Evolutionary conservation across 495 filamentous ascomycete genomes (phyloP).

Genomic region (Cairneyella variabilis): DNA sequence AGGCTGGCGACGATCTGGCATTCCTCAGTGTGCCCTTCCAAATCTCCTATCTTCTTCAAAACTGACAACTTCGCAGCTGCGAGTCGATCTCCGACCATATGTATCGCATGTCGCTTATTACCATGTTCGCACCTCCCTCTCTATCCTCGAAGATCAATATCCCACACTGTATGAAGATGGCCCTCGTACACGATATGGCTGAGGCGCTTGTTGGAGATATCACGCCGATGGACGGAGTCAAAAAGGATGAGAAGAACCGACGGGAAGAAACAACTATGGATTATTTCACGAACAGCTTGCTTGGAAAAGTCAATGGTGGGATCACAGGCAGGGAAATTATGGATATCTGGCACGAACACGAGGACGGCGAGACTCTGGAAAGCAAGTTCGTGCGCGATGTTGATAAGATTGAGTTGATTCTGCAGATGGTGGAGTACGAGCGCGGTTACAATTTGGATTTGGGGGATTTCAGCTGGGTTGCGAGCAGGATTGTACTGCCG

Average conservation of each 20-base stretch:
- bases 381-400: conserved; percentile 90
- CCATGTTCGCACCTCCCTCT: conserved; percentile 79
- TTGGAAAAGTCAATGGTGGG: conserved; percentile 71
- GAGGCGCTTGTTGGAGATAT: conserved; percentile 94
- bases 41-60: neutral
- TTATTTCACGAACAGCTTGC: conserved; percentile 67
- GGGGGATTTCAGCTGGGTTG: conserved; percentile 77
- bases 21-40: conserved; percentile 44
- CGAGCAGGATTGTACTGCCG: conserved; percentile 61
- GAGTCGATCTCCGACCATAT: conserved; percentile 98
- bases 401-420: conserved; percentile 89
- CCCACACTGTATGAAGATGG: conserved; percentile 83
- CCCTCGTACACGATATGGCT: conserved; percentile 95
- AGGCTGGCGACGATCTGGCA: conserved; percentile 87
- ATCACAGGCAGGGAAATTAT: conserved; percentile 63
- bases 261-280: conserved; percentile 87
- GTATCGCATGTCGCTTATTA: conserved; percentile 98
- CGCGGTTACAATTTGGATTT: conserved; percentile 67
- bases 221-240: conserved; percentile 76
- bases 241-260: conserved; percentile 74
- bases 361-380: conserved; percentile 76
- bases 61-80: conserved; percentile 30
- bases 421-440: conserved; percentile 98
- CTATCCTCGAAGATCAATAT: conserved; percentile 68
- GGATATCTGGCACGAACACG: conserved; percentile 87